phyloP scores from a whole-genome alignment of 148 eudicot species.

The Rhododendron ovatum region DNA sequence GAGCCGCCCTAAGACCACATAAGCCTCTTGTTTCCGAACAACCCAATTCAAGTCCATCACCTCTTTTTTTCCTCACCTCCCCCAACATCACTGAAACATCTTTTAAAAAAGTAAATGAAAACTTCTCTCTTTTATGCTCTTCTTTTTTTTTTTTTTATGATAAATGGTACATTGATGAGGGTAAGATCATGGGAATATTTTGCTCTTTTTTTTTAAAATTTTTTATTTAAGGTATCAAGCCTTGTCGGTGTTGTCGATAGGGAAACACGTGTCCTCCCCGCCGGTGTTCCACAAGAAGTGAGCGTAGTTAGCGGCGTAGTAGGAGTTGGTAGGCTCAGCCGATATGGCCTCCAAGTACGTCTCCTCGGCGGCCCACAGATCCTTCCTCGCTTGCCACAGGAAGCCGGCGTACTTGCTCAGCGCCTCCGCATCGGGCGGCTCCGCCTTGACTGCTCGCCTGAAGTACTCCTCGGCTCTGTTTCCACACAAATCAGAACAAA shows the following conservation, averaged over 20 bases:
- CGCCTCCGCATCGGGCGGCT: constrained; percentile 92
- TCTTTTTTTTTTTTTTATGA: neutral
- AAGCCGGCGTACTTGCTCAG: constrained; percentile 74
- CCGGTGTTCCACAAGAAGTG: constrained; percentile 90
- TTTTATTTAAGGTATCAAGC: neutral
- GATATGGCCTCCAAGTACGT: constrained; percentile 74
- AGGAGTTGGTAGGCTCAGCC: constrained; percentile 67
- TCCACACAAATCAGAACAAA: neutral
- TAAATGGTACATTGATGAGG: neutral
- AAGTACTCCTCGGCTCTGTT: constrained; percentile 92
- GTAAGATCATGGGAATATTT: neutral
- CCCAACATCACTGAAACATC: neutral
- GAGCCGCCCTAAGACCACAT: neutral
- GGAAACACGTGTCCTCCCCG: constrained; percentile 86
- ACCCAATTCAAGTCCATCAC: neutral
- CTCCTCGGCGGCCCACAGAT: constrained; percentile 95
- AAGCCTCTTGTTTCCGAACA: neutral
- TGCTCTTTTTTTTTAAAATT: neutral
- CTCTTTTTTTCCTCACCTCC: neutral
- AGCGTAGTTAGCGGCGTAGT: constrained; percentile 74
- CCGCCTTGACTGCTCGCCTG: constrained; percentile 59
- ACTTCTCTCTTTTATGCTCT: neutral
- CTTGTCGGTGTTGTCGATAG: constrained; percentile 39
- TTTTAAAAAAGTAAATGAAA: neutral
- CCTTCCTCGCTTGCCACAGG: constrained; percentile 83